A percentile compares a stretch with the other conserved stretches of the same genome.
These are phyloP conservation scores for Psidium friedrichsthalianum DNA, from an alignment of 345 rosid species.

Conservation along the genomic window DNA sequence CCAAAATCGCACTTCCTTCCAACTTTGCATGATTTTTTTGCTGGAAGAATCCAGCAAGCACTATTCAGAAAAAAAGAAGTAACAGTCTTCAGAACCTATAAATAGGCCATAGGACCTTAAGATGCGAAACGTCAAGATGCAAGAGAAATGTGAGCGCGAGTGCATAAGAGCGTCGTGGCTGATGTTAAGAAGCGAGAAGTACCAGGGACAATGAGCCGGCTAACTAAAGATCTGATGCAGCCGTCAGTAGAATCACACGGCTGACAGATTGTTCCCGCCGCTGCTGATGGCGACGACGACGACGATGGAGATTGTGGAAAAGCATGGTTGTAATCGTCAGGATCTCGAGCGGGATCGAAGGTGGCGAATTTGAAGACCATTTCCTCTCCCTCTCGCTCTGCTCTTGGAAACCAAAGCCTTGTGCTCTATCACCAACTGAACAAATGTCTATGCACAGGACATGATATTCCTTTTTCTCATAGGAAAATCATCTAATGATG, in stretches of 20 bases:
- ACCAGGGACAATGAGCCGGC: background rate
- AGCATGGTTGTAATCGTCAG: background rate
- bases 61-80: background rate
- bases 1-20: background rate
- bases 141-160: background rate
- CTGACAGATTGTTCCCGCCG: background rate
- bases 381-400: background rate
- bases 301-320: background rate
- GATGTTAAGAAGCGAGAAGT: background rate
- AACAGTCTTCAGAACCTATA: background rate
- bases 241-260: background rate
- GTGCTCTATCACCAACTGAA: background rate
- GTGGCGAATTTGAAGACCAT: conserved; percentile 6
- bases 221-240: background rate
- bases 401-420: background rate
- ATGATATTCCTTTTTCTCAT: background rate
- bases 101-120: background rate
- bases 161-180: background rate
- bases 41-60: background rate
- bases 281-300: background rate
- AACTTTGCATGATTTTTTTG: background rate
- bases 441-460: background rate
- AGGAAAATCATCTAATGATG: background rate
- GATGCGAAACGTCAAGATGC: too few species aligned
- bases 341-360: background rate